A percentile compares a stretch with the other conserved stretches of the same genome.
Conservation (phyloP, 73 alveolate species). For the Tetrahymena malaccensis region DNA sequence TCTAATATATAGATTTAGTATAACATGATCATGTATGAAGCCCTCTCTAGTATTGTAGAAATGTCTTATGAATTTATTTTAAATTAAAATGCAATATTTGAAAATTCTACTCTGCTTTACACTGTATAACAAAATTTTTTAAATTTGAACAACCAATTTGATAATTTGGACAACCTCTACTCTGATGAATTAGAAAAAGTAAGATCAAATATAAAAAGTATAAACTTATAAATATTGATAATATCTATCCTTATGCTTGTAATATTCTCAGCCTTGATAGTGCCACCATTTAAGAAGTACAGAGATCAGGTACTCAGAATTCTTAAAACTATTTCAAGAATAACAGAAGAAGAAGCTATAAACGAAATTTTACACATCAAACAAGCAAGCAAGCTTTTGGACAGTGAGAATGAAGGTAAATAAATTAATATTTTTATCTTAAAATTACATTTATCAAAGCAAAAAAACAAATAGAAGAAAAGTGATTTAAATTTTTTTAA, state of each 20-base stretch:
- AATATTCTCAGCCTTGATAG: not conserved
- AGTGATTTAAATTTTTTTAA: too few relatives aligned
- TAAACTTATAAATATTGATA: not conserved
- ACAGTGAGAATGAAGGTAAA: not conserved
- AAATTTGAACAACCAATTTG: not conserved
- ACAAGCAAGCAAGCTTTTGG: not conserved
- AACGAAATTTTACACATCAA: not conserved
- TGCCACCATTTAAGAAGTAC: not conserved
- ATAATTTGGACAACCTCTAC: not conserved
- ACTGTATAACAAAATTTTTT: not conserved
- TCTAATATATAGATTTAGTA: not conserved
- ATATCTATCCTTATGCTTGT: not conserved
- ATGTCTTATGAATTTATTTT: not conserved
- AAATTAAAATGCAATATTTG: not conserved
- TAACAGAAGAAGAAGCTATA: not conserved
- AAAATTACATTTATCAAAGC: not conserved
- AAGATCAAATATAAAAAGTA: not conserved
- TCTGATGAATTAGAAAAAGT: not conserved
- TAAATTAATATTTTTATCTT: not conserved
- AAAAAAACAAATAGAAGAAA: not conserved
- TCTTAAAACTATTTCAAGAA: not conserved
- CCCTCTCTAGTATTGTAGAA: not conserved
- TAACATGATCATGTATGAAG: not conserved
- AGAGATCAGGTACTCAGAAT: not conserved
- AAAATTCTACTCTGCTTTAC: not conserved